Evolutionary conservation across 2,329 filamentous ascomycete species (phyloP).

Genomic region (Fusarium pseudocircinatum): DNA sequence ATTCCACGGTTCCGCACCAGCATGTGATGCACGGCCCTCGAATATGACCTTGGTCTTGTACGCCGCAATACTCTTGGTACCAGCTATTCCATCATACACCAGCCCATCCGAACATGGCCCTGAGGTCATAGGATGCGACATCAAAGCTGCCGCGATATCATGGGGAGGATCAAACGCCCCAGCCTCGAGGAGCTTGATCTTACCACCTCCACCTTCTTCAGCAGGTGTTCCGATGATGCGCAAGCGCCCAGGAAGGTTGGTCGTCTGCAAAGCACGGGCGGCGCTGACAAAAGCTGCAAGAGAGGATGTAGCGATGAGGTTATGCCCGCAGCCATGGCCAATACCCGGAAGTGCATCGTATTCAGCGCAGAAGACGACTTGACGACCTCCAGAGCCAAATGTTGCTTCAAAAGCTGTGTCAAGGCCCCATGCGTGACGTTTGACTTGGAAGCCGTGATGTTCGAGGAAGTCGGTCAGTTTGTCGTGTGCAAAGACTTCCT

Average conservation of each 20-base stretch:
- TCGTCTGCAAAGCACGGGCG: background rate
- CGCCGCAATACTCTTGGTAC: background rate
- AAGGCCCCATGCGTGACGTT: background rate
- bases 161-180: background rate
- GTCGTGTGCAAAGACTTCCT: background rate
- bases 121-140: background rate
- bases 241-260: background rate
- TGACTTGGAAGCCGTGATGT: background rate
- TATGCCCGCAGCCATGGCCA: background rate
- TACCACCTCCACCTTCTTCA: background rate
- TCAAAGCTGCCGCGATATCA: background rate
- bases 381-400: background rate
- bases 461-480: background rate
- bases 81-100: background rate
- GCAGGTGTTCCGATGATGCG: background rate
- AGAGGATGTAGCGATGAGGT: background rate
- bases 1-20: background rate
- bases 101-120: background rate
- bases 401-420: background rate
- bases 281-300: background rate
- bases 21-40: background rate
- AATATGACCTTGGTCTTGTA: background rate
- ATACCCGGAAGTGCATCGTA: background rate
- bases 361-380: background rate
- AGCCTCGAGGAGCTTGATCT: background rate